Base-by-base conservation (phyloP, 2,329 filamentous ascomycete genomes). In the Fusarium sp. region DNA sequence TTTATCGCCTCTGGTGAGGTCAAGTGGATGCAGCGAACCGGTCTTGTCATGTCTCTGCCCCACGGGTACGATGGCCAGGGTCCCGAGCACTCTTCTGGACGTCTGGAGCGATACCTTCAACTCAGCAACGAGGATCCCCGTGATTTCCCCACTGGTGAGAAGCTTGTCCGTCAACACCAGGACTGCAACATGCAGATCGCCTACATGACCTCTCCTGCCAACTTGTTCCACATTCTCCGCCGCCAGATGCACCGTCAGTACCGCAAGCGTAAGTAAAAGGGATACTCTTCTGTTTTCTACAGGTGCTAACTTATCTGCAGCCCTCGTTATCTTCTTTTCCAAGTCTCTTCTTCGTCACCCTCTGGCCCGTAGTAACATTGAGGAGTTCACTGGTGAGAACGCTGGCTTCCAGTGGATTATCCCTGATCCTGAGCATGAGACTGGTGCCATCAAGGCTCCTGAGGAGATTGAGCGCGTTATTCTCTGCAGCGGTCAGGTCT, bases 181-280 rank as follows among this genome's bases (percentile, higher is more conserved):
- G 96, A 99, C 86, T 98, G 95, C 89, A 99, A 99, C 87, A 97
- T 99, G 91, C 96, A 99, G 87, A 93, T 99, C 82, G 95, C 92
- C 63, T 98, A 96, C 88, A 95, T 97, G 91, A 99, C 96, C n/a
- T 94, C 93, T 53, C 96, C 96, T 35, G 90, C 96, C 75, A 99
- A 99, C 85, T 84, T 97, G 82, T 99, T 99, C 92, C 96, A 99
- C 85, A 92, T 96, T 77, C 90, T 99, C 74, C 93, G 96, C 82
- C 91, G 96, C 84, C 96, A 99, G 87, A 98, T 99, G 92, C 95
- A 98, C 89, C 91, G 96, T 80, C 96, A 99, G 83, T 99, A 99
- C 93, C 92, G 96, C 86, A 99, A 99, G 89, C 96, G 94, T 96
- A 89, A 91, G 93, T 88, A 22, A 59, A 15, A 12, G 22, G 48